Percentiles rank a stretch among this genome's conserved stretches.
Evolutionary conservation across 2,329 filamentous ascomycete genomes (phyloP).

Genomic region (Penicillium verrucosum): DNA sequence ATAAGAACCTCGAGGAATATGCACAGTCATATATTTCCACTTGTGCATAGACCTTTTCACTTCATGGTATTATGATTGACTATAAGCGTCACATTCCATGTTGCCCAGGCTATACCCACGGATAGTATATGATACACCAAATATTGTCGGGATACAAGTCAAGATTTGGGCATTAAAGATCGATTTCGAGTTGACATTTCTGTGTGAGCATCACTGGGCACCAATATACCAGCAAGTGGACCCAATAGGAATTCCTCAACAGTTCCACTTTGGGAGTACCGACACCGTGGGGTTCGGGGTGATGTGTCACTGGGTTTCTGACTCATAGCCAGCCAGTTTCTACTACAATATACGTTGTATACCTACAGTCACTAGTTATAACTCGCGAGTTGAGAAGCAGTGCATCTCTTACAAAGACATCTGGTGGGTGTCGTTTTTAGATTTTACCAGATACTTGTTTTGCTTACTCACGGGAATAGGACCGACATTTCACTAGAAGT

Average conservation of each 20-base stretch:
- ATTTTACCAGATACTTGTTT: neutral
- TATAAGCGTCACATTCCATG: neutral
- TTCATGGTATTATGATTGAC: neutral
- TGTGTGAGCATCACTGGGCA: neutral
- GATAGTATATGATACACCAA: neutral
- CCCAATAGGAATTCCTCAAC: neutral
- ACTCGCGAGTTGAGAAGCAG: neutral
- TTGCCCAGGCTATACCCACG: neutral
- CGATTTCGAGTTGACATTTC: neutral
- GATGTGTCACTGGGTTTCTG: neutral
- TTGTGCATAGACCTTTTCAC: neutral
- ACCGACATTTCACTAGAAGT: neutral
- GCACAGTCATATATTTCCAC: neutral
- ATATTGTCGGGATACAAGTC: neutral
- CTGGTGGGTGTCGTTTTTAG: neutral
- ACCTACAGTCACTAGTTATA: too few relatives aligned
- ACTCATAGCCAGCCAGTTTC: neutral
- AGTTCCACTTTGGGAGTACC: neutral
- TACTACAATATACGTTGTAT: neutral
- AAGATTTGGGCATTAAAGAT: neutral
- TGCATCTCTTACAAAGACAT: neutral
- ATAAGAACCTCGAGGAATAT: neutral
- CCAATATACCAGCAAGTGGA: neutral
- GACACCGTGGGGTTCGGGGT: neutral
- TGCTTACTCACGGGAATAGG: neutral